Base-by-base conservation (phyloP, 108 stramenopile genomes). In the Skeletonema tropicum region DNA sequence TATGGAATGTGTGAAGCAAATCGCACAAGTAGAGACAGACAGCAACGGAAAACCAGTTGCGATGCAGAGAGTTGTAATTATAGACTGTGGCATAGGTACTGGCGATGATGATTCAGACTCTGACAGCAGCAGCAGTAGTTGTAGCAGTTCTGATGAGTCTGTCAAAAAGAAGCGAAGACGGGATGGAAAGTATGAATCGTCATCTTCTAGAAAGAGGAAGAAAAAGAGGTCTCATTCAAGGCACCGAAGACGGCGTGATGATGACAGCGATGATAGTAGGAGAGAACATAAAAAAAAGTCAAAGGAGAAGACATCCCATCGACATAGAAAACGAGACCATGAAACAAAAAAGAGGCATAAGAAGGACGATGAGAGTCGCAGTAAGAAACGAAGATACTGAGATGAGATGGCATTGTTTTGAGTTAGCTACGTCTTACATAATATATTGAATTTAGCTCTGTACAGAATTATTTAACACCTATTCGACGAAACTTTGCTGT, bases 81-180 rank as follows among this genome's bases (percentile, higher is more conserved):
- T 71, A 11, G 95, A 97, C 79, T 97, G 96, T 69, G 97, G 97
- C 13, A 10, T 55, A 25, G 52, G 52, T 10, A 55, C 52, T 23
- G 52, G 52, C 19, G 52, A 55, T 55, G 23, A 55, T 25, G 52
- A 23, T 55, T 25, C 52, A 55, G 52, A 10, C 52, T 55, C 52
- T 23, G 23, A 23, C 5, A 23, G 21, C 5, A 23, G 52, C 23
- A 55, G 23, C 9, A 55, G 52, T 6, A 55, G 52, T 10, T 25
- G 52, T 7, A 49, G 4, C 19, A 3, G 52, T 55, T 55, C 49
- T n/a, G n/a, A n/a, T 52, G 49, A 30, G 21, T 52, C 23, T 7
- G 21, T 6, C 0, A 55, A 55, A 55, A 55, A 55, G 52, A 55
- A 55, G n/a, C 15, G 52, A 55, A 55, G 52, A 55, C 52, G 52